Evolutionary conservation across 73 alveolate species (phyloP), one percentile per base, ranked within the genome.

Genomic region (Paramecium caudatum): DNA sequence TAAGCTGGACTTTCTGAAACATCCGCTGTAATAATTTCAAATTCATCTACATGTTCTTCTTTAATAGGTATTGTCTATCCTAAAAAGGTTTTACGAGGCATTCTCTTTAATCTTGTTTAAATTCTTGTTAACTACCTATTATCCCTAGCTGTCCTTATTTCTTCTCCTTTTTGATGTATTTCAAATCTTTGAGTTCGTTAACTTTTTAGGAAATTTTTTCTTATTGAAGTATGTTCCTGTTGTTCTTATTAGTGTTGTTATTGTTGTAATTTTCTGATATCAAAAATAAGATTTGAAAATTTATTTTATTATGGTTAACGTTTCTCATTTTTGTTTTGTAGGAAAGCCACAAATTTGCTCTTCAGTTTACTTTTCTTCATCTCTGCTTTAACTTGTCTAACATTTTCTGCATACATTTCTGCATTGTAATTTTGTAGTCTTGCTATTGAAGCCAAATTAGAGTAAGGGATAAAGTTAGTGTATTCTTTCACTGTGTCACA

Each of bases 1-100:
- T 68, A 68, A 34, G 61, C 61, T 37, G 47, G 50, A 68, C 84
- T 68, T 68, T 68, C 84, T 8, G 19, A 32, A 13, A 43, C 84
- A 32, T 34, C 84, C 16, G 25, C 84, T 12, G 47, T 33, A 3
- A 68, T 68, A 12, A 34, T 16, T 25, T 68, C 84, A 23, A 55
- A 27, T 2, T 13, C 30, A 8, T 55, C 15, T 21, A 27, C 5
- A 21, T 25, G 34, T n/a, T 68, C 10, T 41, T 41, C 7, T 8
- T 41, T 41, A 41, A 41, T 12, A 41, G 50, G 7, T 8, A 41
- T 41, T 12, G 50, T 8, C 21, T 37, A 47, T 10, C 34, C 37
- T n/a, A 37, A 34, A 34, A n/a, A 68, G n/a, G n/a, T 32, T 15
- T 33, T 68, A 32, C 84, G 25, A 8, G 17, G 50, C 61, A 68